Base-by-base conservation (phyloP, 495 filamentous ascomycete genomes). In the Talaromyces adpressus region DNA sequence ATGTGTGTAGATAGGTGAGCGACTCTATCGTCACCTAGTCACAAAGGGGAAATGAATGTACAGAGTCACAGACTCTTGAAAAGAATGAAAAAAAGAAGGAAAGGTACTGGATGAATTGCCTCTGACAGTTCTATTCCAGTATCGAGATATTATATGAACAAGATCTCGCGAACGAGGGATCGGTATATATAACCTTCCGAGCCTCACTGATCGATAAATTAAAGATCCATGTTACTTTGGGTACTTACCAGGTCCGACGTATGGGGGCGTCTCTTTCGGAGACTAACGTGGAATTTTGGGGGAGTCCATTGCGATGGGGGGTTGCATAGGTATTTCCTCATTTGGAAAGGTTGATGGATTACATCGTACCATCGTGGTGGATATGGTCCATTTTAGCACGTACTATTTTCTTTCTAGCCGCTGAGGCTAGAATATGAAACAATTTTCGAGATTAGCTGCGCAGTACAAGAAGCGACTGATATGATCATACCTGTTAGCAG, bases 61-160 rank as follows among this genome's bases (percentile, higher is more conserved):
- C 18, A 20, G 41, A 61, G 59, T 61, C 59, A 47, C 59, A 61
- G 59, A 61, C 59, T 61, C 41, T 59, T 30, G 12, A 56, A 56
- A 56, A 20, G 22, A 56, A 30, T 56, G 53, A 7, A 59, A 30
- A 29, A 58, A 36, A 20, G 32, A 59, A 59, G 20, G 57, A 59
- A 36, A 22, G 32, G 14, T 36, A 20, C 18, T 47, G 29, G 12
- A 54, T 29, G 53, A 57, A 47, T 18, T 47, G 45, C 1, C 45
- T 49, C 45, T 41, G 14, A 41, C 36, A 16, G 36, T 16, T 41
- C 36, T 41, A 6, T 41, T 41, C 36, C 36, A 41, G 36, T 41
- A 41, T 41, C 14, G 9, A 49, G 18, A 54, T 1, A 9, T 22
- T 27, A 54, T 16, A 54, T 27, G 51, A 16, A 41, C 11, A 41